Evolutionary conservation across 2,329 filamentous ascomycete genomes (phyloP).

Genomic region (Clarireedia hainanense): DNA sequence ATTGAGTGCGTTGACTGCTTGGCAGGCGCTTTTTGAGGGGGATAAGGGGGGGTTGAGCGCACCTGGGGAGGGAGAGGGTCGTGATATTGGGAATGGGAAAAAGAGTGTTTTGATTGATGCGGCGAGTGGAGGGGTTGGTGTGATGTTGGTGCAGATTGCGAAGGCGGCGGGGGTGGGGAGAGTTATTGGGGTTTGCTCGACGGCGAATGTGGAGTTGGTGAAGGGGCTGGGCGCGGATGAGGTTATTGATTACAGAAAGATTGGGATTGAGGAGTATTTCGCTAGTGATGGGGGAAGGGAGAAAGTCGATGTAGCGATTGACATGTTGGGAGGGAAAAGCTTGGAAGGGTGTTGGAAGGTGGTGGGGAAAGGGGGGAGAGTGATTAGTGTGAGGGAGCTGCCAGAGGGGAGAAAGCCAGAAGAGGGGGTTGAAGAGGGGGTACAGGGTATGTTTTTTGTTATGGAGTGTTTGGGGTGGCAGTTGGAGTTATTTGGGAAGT

Average conservation of each 20-base stretch:
- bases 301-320: conserved; percentile 3
- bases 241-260: background rate
- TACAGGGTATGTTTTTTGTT: background rate
- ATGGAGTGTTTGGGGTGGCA: conserved; percentile 3
- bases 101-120: background rate
- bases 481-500: background rate
- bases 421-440: background rate
- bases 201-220: background rate
- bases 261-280: background rate
- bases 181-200: background rate
- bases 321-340: background rate
- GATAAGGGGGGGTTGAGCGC: background rate
- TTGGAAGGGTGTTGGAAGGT: background rate
- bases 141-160: background rate
- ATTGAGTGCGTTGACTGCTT: conserved; percentile 2
- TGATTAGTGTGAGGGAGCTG: background rate
- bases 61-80: background rate
- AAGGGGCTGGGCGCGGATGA: background rate
- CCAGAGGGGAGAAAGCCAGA: background rate
- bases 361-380: background rate
- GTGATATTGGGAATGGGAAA: background rate
- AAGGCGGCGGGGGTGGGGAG: background rate
- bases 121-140: background rate
- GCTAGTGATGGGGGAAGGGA: background rate
- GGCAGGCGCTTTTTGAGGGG: conserved; percentile 2